These are phyloP conservation scores for Metschnikowia dekortorum DNA, from an alignment of 805 yeast species.

Conservation along the genomic window DNA sequence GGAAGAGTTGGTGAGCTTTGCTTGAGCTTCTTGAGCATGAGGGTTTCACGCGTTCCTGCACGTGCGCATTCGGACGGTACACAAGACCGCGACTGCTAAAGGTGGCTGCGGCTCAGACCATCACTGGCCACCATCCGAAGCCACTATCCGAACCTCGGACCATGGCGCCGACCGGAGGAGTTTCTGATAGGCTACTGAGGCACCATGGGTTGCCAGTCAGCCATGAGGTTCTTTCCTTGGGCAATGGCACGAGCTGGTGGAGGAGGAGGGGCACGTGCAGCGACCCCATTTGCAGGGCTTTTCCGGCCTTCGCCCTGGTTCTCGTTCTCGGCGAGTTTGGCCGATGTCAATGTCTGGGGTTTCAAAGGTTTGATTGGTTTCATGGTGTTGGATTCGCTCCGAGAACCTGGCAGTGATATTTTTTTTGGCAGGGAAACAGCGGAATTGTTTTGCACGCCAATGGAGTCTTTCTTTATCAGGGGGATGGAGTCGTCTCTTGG, in stretches of 20 bases:
- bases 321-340: constrained; percentile 9
- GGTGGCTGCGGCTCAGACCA: too few relatives aligned
- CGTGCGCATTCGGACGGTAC: too few relatives aligned
- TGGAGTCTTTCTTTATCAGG: not conserved
- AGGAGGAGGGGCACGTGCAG: constrained; percentile 9
- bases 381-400: constrained; percentile 12
- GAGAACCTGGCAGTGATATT: not conserved
- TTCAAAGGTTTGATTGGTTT: constrained; percentile 18
- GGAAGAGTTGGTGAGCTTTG: not conserved
- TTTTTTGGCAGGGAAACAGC: too few relatives aligned
- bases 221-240: constrained; percentile 22
- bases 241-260: constrained; percentile 14
- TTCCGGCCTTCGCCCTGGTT: not conserved
- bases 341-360: constrained; percentile 12
- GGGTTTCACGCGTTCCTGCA: too few relatives aligned
- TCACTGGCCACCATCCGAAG: too few relatives aligned
- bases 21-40: too few relatives aligned
- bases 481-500: not conserved
- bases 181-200: constrained; percentile 32
- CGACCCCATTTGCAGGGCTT: not conserved
- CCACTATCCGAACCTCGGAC: too few relatives aligned
- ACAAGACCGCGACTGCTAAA: too few relatives aligned
- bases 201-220: constrained; percentile 50
- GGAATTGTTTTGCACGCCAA: too few relatives aligned
- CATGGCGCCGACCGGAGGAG: too few relatives aligned